phyloP scores from a whole-genome alignment of 306 rosid genomes.

The Sesbania bispinosa region DNA sequence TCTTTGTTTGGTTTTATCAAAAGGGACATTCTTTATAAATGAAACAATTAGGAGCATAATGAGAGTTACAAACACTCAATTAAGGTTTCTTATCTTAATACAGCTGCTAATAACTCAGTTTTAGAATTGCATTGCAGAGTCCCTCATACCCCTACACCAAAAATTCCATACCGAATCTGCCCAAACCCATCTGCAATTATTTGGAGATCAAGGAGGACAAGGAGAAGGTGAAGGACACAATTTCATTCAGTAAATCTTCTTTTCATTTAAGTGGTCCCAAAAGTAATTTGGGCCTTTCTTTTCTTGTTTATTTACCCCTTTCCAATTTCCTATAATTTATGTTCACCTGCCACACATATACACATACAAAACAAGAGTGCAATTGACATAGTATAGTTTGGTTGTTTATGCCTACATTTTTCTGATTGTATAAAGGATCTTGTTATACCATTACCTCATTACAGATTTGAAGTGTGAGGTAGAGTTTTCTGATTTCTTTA shows the following conservation, averaged over 20 bases:
- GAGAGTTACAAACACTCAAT: background rate
- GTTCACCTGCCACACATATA: conserved; percentile 17
- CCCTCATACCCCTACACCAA: conserved; percentile 46
- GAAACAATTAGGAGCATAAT: background rate
- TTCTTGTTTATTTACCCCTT: background rate
- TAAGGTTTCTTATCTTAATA: background rate
- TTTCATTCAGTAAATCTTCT: background rate
- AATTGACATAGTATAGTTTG: conserved; percentile 15
- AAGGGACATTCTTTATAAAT: background rate
- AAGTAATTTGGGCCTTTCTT: background rate
- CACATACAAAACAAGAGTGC: background rate
- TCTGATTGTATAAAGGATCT: conserved; percentile 17
- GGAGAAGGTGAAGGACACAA: conserved; percentile 38
- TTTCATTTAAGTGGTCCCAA: background rate
- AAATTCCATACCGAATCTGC: conserved; percentile 76
- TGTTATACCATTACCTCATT: background rate
- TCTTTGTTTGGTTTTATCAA: background rate
- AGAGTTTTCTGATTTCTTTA: background rate
- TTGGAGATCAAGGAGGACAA: conserved; percentile 71
- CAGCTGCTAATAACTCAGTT: background rate
- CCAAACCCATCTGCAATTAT: conserved; percentile 84
- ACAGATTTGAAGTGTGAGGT: background rate
- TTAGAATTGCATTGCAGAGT: conserved; percentile 49
- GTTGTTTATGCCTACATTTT: conserved; percentile 20
- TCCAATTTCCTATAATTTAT: background rate